phyloP scores from a whole-genome alignment of 345 rosid species.

The Citrus maxima region DNA sequence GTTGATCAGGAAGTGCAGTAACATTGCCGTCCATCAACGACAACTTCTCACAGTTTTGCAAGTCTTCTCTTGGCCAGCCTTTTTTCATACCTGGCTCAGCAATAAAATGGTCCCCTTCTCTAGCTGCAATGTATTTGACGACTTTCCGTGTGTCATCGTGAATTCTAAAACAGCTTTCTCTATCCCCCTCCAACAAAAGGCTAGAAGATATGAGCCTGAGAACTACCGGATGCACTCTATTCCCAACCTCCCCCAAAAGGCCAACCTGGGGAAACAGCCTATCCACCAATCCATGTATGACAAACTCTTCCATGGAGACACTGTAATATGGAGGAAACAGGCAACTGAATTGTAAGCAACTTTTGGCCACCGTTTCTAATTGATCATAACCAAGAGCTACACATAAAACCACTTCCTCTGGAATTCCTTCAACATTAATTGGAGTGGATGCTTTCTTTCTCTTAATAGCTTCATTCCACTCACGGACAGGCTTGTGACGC shows the following conservation, averaged over 20 bases:
- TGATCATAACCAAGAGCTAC: constrained; percentile 4
- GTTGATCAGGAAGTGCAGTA: constrained; percentile 14
- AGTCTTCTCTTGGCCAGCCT: not conserved
- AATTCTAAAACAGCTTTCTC: not conserved
- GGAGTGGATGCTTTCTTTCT: not conserved
- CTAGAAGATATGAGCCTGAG: not conserved
- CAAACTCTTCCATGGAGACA: not conserved
- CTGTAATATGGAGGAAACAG: not conserved
- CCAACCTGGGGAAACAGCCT: not conserved
- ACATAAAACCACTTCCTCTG: constrained; percentile 12
- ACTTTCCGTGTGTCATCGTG: not conserved
- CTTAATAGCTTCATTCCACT: constrained; percentile 14
- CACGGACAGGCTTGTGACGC: not conserved
- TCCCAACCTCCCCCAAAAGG: not conserved
- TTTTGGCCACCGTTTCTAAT: not conserved
- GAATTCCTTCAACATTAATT: not conserved
- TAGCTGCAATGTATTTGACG: not conserved
- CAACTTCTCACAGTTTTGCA: constrained; percentile 8
- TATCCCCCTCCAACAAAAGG: not conserved
- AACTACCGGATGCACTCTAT: not conserved
- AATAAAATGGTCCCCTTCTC: not conserved
- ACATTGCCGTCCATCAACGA: not conserved
- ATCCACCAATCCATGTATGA: not conserved
- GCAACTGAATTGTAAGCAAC: not conserved
- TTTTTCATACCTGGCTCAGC: constrained; percentile 1